Base-by-base conservation (phyloP, 148 eudicot genomes). In the Rhododendron ferrugineum region DNA sequence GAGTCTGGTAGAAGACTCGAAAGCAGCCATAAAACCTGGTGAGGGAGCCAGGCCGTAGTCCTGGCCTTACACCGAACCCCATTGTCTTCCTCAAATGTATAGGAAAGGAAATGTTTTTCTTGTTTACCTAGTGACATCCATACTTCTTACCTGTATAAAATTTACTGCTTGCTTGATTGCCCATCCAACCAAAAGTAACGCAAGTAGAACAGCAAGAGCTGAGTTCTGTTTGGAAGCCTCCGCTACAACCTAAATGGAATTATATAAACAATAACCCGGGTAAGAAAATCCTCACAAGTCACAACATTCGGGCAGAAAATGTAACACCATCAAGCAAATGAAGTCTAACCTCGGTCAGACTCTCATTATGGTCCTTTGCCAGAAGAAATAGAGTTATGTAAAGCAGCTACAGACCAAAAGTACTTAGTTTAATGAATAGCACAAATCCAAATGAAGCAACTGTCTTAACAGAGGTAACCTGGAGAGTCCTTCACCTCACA, bases 381-480 rank as follows among this genome's bases (percentile, higher is more conserved):
- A 95, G 92, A 88, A 95, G 95, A 87, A 94, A 97, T 37, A 95
- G 91, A 70, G 89, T 82, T 88, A 97, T 95, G 87, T 97, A 97
- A 86, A 95, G 92, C 88, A 93, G 97, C 99, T 96, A 94, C 83
- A 62, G 40, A 83, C 64, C 47, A 37, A 79, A 58, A 58, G 22
- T 14, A 72, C 40, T 72, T 32, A 32, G 40, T 32, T 72, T 34
- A 13, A 32, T 28, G 37, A 70, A 73, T 30, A 73, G 77, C 73
- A 66, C 32, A 68, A 28, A 68, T 28, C 18, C 15, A 68, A 68
- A 2, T 68, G 74, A 68, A 66, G 4, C 34, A 68, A 68, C 18
- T 10, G 36, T 26, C 73, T 28, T 68, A 28, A 11, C 6, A 11
- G 15, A 68, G 32, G 74, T 11, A 68, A 68, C 15, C 34, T 3